Conservation (phyloP, 129 eudicot species). For the Cynara cardunculus region DNA sequence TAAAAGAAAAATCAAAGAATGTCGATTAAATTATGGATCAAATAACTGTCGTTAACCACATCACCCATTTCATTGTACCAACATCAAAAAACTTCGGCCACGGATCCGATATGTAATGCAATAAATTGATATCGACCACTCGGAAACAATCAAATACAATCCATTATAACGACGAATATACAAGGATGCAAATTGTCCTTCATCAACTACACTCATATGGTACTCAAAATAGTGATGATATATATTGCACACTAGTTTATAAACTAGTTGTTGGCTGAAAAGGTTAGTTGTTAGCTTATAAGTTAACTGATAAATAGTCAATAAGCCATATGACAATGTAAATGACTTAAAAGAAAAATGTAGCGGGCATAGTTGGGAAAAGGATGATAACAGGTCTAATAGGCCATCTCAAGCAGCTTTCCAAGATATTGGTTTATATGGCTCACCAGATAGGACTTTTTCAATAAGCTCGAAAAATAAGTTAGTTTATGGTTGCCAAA, state of each 20-base stretch:
- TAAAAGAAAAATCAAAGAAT: not conserved
- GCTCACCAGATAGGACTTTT: no score
- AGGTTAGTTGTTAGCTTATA: not conserved
- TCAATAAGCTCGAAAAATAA: no score
- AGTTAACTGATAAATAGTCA: not conserved
- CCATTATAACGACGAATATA: not conserved
- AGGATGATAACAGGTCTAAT: not conserved
- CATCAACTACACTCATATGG: not conserved
- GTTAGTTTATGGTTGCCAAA: no score
- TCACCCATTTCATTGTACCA: not conserved
- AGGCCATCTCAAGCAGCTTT: not conserved
- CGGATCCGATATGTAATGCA: not conserved
- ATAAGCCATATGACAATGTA: not conserved
- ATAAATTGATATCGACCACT: not conserved
- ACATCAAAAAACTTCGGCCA: not conserved
- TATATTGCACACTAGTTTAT: not conserved
- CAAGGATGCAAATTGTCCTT: not conserved
- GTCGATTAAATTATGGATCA: not conserved
- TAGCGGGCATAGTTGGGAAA: not conserved
- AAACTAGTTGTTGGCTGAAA: not conserved
- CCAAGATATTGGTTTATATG: no score
- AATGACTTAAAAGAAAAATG: not conserved
- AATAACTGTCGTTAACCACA: not conserved
- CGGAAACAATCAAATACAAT: not conserved
- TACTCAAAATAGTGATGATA: not conserved